phyloP scores from a whole-genome alignment of 73 alveolate species.

The Stentor roeselii region DNA sequence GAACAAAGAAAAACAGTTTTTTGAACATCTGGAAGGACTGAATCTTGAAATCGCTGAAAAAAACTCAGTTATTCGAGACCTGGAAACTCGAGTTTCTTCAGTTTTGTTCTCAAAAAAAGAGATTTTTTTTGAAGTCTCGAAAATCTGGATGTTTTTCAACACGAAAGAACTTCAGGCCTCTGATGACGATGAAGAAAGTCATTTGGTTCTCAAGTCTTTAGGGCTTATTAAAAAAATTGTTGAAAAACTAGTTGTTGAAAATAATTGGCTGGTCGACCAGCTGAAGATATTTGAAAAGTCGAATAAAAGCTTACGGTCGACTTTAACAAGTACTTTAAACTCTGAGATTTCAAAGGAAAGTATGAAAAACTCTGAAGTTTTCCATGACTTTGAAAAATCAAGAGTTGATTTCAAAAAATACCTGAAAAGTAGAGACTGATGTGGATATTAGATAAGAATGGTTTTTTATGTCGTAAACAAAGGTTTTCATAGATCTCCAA shows the following conservation, averaged over 20 bases:
- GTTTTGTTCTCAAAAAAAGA: neutral
- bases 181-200: too few relatives aligned
- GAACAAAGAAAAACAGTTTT: neutral
- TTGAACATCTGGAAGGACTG: neutral
- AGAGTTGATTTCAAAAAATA: neutral
- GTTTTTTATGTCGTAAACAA: too few relatives aligned
- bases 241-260: neutral
- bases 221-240: too few relatives aligned
- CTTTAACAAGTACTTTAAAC: neutral
- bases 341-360: neutral
- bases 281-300: neutral
- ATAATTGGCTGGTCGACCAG: neutral
- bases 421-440: too few relatives aligned
- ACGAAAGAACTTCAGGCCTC: neutral
- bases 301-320: neutral
- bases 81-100: neutral
- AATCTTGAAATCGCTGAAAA: neutral
- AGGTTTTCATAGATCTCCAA: too few relatives aligned
- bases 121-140: neutral
- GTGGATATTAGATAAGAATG: too few relatives aligned
- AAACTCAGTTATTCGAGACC: neutral
- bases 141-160: too few relatives aligned
- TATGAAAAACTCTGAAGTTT: neutral
- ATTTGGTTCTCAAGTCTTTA: too few relatives aligned
- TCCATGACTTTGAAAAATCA: neutral